Evolutionary conservation across 805 yeast species (phyloP), one percentile per base, ranked within the genome.

Genomic region (Wickerhamiella australiensis): DNA sequence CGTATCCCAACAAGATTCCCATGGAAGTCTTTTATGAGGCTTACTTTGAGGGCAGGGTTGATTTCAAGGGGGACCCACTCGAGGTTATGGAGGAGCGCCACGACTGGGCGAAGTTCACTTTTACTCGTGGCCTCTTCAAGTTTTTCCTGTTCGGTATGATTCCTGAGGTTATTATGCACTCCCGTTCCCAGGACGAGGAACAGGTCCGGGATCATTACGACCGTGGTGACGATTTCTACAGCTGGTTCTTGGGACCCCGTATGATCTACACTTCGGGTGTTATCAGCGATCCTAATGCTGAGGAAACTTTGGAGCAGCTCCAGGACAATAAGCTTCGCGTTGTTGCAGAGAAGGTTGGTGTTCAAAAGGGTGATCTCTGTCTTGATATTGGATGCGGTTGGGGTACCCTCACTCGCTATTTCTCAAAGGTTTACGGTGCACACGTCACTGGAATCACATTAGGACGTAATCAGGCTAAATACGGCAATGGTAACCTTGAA

Each of bases 131-230:
- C 27, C 73, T 86, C 53, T 86, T 79, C 78, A 80, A 74, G 65
- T 87, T 73, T 70, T 87, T 86, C 71, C 67, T 86, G 56, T 74
- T 85, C 46, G 94, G 92, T 44, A 77, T 86, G 83, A 82, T 86
- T 56, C 96, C 96, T 42, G 96, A 86, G 69, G 94, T 86, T 51
- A 82, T 86, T 59, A 65, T 86, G 79, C 96, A 86, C 71, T 80
- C 94, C 56, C 79, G 85, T 64, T 82, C 94, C 18, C 96, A 86
- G 71, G 96, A 87, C 65, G 96, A 86, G 71, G 96, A 86, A 69
- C 96, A 86, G 69, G 96, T 86, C 51, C 79, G 95, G 68, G 95
- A 83, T 61, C 95, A 86, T 70, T 86, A 86, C 66, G 96, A 87
- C 72, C 83, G 96, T 59, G 95, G 96, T 67, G 95, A 86, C 64